Percentiles rank a stretch among this genome's conserved stretches.
Conservation (phyloP, 257 asterid genomes). For the Pogostemon cablin region DNA sequence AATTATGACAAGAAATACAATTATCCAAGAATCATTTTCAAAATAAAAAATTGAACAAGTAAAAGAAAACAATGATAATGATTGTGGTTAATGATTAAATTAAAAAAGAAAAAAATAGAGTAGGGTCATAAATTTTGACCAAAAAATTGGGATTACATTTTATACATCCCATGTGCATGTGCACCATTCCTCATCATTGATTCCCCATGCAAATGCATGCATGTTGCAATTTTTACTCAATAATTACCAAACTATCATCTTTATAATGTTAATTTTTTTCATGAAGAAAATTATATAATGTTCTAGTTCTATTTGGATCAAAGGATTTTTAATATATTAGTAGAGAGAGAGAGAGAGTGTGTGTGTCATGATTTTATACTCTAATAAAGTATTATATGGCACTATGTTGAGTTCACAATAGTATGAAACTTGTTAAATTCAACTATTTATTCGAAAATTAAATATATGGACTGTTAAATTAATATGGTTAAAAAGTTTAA, state of each 20-base stretch:
- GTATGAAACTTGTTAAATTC: no score
- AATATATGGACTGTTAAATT: no score
- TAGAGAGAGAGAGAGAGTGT: no score
- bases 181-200: conserved; percentile 13
- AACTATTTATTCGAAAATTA: no score
- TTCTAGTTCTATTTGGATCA: no score
- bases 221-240: background rate
- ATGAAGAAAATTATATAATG: background rate
- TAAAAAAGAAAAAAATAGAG: conserved; percentile 22
- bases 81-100: conserved; percentile 27
- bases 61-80: conserved; percentile 18
- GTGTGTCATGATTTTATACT: no score
- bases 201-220: conserved; percentile 33
- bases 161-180: conserved; percentile 43
- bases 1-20: conserved; percentile 22
- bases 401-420: no score
- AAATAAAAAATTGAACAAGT: background rate
- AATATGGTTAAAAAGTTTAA: no score
- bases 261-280: background rate
- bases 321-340: no score
- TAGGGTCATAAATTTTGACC: conserved; percentile 44
- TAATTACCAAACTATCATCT: background rate
- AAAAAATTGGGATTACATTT: conserved; percentile 26
- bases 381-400: no score
- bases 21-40: conserved; percentile 10